Conservation (phyloP, 1,139 yeast genomes). For the Zygosaccharomyces sapae region DNA sequence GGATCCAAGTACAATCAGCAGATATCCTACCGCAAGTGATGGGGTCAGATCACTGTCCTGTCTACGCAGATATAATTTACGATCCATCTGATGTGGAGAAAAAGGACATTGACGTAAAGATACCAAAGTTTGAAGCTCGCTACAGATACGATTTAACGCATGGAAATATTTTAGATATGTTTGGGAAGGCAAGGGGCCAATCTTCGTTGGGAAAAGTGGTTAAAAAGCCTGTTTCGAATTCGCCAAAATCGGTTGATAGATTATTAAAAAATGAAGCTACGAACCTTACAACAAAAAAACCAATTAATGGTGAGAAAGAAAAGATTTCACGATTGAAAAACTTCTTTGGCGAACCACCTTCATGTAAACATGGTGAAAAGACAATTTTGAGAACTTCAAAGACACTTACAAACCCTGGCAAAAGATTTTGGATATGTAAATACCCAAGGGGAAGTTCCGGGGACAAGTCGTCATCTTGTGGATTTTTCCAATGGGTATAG, state of each 20-base stretch:
- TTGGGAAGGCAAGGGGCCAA: conserved; percentile 28
- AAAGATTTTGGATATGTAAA: conserved; percentile 58
- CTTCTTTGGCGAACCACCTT: conserved; percentile 43
- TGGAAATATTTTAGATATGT: conserved; percentile 53
- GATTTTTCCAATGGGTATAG: conserved; percentile 40
- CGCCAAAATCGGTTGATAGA: conserved; percentile 15
- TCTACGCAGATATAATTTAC: conserved; percentile 60
- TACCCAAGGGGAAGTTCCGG: conserved; percentile 36
- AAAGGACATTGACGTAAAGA: conserved; percentile 7
- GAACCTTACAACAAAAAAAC: conserved; percentile 3
- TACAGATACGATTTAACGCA: conserved; percentile 48
- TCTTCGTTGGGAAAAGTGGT: background rate
- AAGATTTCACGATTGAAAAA: conserved; percentile 13
- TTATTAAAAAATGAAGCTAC: conserved; percentile 12
- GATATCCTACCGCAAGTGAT: conserved; percentile 63
- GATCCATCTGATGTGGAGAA: conserved; percentile 3
- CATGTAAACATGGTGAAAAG: conserved; percentile 48
- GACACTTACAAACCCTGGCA: conserved; percentile 46
- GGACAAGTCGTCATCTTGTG: conserved; percentile 36
- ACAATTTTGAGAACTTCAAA: conserved; percentile 50
- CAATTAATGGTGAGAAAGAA: background rate
- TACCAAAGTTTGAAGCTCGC: conserved; percentile 55
- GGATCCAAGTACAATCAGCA: conserved; percentile 42
- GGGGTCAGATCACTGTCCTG: conserved; percentile 96
- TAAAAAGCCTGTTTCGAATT: conserved; percentile 5